Evolutionary conservation across 371 early-diverging fungal species (phyloP), one percentile per base, ranked within the genome.

Genomic region (Lichtheimia hyalospora): DNA sequence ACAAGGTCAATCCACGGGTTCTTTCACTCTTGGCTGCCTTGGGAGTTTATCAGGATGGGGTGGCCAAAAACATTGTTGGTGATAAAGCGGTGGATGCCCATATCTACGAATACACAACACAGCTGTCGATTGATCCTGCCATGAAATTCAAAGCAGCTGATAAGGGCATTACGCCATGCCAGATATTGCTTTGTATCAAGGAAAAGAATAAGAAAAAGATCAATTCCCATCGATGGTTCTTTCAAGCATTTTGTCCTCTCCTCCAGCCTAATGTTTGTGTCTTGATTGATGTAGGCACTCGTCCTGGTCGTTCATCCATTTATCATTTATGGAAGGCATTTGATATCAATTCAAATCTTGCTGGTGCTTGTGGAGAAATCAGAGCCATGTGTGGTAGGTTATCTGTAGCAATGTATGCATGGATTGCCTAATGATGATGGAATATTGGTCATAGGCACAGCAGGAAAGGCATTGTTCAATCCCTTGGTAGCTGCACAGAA

Each of bases 21-120:
- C 73, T 95, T 27, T 83, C 85, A 18, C 85, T 92, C 23, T 80
- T 97, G 55, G 93, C 93, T 28, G 73, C 91, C 57, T 85, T 96
- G 79, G 97, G 97, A 21, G 91, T 89, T 3, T 97, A 92, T 72
- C 96, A 95, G 73, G 95, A 96, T 23, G 96, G 94, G 49, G 82
- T 97, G 4, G 89, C 89, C 68, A 89, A 89, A 57, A 87, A 88
- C 67, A 60, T 78, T 16, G 88, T 92, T 43, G 81, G 82, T 16
- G 85, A 81, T 41, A 79, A 83, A 54, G 82, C 84, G 6, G 90
- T 90, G 10, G 75, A 79, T 34, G 95, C 94, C 0, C 97, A 97
- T 65, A 66, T 97, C 57, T 97, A 94, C 66, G 96, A 97, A 81
- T 89, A 88, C 71, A 93, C 92, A n/a, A 89, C 89, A 5, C 90